Evolutionary conservation across 2,329 filamentous ascomycete genomes (phyloP).

Genomic region (Alternaria brassicicola): DNA sequence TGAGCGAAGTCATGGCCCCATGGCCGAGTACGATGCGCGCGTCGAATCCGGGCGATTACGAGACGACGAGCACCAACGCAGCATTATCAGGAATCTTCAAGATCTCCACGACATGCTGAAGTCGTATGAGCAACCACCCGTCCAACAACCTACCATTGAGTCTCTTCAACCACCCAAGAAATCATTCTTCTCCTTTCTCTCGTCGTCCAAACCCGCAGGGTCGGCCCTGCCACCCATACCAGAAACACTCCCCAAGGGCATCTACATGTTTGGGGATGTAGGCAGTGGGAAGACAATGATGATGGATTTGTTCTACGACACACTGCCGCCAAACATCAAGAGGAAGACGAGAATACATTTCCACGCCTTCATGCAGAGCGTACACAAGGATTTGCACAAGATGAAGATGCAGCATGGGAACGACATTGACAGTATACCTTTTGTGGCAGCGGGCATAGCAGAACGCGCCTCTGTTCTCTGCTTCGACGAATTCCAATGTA

Average conservation of each 20-base stretch:
- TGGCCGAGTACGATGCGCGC: slow-evolving; percentile 85
- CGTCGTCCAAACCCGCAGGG: slow-evolving; percentile 50
- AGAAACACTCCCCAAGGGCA: slow-evolving; percentile 77
- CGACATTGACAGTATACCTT: slow-evolving; percentile 88
- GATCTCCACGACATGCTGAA: slow-evolving; percentile 83
- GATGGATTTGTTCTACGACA: slow-evolving; percentile 98
- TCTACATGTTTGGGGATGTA: slow-evolving; percentile 96
- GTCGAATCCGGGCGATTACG: slow-evolving; percentile 75
- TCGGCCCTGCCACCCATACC: slow-evolving; percentile 63
- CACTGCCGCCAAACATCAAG: slow-evolving; percentile 77
- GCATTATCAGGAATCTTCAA: slow-evolving; percentile 87
- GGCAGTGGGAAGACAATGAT: slow-evolving; percentile 99
- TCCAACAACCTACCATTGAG: slow-evolving; percentile 78
- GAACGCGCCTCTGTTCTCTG: slow-evolving; percentile 84
- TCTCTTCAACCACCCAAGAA: slow-evolving; percentile 64
- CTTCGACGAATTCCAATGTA: slow-evolving; percentile 99
- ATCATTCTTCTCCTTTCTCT: slow-evolving; percentile 67
- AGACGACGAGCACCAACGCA: slow-evolving; percentile 90
- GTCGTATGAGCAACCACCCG: slow-evolving; percentile 73
- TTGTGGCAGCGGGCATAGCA: slow-evolving; percentile 93
- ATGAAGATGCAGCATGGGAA: slow-evolving; percentile 89
- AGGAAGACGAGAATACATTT: slow-evolving; percentile 95
- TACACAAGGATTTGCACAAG: slow-evolving; percentile 87
- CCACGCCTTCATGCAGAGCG: slow-evolving; percentile 99
- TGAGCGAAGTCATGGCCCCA: slow-evolving; percentile 63